These are phyloP conservation scores for Kalmanozyma brasiliensis DNA, from an alignment of 1,284 basidiomycete genomes.

Conservation along the genomic window DNA sequence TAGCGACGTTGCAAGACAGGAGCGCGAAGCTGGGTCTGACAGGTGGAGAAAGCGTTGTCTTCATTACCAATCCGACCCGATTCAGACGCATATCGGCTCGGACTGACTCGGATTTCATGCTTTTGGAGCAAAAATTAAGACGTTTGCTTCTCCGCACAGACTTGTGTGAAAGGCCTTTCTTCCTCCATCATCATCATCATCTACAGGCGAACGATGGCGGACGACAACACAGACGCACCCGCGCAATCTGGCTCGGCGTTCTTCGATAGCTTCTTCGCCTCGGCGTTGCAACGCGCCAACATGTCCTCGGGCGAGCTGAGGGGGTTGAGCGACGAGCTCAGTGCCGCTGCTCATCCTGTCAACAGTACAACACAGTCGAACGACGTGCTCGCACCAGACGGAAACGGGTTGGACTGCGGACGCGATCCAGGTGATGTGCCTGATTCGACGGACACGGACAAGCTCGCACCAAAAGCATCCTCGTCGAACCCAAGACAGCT, in stretches of 20 bases:
- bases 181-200: slow-evolving; percentile 7
- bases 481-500: slow-evolving; percentile 10
- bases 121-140: slow-evolving; percentile 7
- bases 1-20: neutral
- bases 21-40: neutral
- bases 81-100: too few relatives aligned
- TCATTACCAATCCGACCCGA: slow-evolving; percentile 8
- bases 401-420: slow-evolving; percentile 49
- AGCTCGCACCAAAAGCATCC: neutral
- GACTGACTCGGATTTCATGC: neutral
- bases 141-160: slow-evolving; percentile 15
- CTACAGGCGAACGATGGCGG: slow-evolving; percentile 2
- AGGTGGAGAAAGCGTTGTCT: neutral
- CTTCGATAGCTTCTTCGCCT: slow-evolving; percentile 51
- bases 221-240: slow-evolving; percentile 4
- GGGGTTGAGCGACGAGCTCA: slow-evolving; percentile 14
- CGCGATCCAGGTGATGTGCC: slow-evolving; percentile 43
- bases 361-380: neutral
- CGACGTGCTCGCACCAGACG: slow-evolving; percentile 41
- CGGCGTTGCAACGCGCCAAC: slow-evolving; percentile 42
- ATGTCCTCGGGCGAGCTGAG: slow-evolving; percentile 39
- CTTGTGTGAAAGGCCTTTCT: neutral
- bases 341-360: slow-evolving; percentile 25
- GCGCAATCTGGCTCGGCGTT: slow-evolving; percentile 28
- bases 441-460: neutral